A percentile compares a stretch with the other conserved stretches of the same genome.
Evolutionary conservation across 768 basidiomycete genomes (phyloP).

Genomic region (Pisolithus sp.): DNA sequence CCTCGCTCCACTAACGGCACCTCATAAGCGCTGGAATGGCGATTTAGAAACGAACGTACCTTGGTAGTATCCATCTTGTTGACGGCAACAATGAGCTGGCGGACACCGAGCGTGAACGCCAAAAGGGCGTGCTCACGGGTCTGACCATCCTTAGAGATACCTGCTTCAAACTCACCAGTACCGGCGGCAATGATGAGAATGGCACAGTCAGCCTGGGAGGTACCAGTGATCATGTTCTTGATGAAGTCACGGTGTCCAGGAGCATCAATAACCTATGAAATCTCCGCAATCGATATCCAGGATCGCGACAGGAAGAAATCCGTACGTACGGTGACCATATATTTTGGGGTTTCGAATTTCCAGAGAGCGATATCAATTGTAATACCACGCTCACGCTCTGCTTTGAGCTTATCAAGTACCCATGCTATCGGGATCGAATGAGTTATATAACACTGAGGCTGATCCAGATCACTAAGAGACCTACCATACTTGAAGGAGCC

Average conservation of each 20-base stretch:
- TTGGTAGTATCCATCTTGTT: constrained; percentile 99
- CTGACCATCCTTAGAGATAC: constrained; percentile 99
- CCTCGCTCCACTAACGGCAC: constrained; percentile 83
- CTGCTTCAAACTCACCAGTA: constrained; percentile 99
- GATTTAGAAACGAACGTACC: constrained; percentile 36
- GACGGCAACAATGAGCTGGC: constrained; percentile 99
- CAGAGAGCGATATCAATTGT: constrained; percentile 99
- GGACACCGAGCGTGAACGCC: constrained; percentile 99
- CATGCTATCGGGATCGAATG: constrained; percentile 57
- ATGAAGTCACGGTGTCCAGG: constrained; percentile 99
- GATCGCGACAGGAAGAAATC: not conserved
- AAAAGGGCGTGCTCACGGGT: constrained; percentile 99
- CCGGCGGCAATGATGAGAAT: constrained; percentile 99
- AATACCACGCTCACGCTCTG: constrained; percentile 99
- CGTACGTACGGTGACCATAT: constrained; percentile 75
- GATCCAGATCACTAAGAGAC: constrained; percentile 25
- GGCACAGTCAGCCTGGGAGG: constrained; percentile 99
- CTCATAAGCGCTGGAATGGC: constrained; percentile 1
- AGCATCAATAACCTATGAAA: constrained; percentile 90
- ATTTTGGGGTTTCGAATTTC: constrained; percentile 99
- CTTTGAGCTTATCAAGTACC: constrained; percentile 99
- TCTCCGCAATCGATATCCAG: constrained; percentile 2
- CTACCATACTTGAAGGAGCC: constrained; percentile 96
- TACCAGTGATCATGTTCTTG: constrained; percentile 99
- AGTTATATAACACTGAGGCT: constrained; percentile 14